Base-by-base conservation (phyloP, 331 rosid species). In the Spiraea crenata region DNA sequence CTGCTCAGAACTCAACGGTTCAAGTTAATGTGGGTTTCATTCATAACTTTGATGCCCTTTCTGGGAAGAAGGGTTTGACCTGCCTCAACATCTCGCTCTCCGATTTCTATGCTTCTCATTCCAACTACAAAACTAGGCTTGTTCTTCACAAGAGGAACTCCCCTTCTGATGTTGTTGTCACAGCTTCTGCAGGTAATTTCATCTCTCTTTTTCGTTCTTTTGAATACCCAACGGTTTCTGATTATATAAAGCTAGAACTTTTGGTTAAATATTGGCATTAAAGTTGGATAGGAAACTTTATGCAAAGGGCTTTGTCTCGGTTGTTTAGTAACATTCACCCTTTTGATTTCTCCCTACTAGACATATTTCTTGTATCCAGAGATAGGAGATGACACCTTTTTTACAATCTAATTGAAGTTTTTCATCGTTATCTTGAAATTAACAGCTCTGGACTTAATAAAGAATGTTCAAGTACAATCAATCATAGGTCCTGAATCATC, bases 161-260 rank as follows among this genome's bases (percentile, higher is more conserved):
- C 37, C 35, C 16, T 3, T 7, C 49, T 2, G 83, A 68, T 65
- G 86, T 67, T n/a, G n/a, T n/a, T 16, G 76, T 48, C 7, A 78
- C 86, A 3, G 86, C 86, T n/a, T 81, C 79, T 49, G 73, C 86
- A 63, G 86, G 86, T 82, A 37, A 39, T 42, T 56, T n/a, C n/a
- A 40, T 38, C 62, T 6, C 1, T 71, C 56, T 45, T 46, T 31
- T 14, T 37, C 46, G 7, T 48, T 41, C 34, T 5, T 48, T 25
- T 25, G 31, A 25, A 25, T 25, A 25, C 31, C 31, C 31, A 25
- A 25, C 2, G 31, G 31, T 25, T 1, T 25, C 31, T 25, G 31
- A 25, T 25, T 25, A 25, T 25, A 25, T 25, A 25, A 25, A 25
- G 31, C 31, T 25, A 25, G 31, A 25, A 25, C 31, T 25, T 25